Conservation (phyloP, 768 basidiomycete species). For the Candolleomyces aberdarensis region DNA sequence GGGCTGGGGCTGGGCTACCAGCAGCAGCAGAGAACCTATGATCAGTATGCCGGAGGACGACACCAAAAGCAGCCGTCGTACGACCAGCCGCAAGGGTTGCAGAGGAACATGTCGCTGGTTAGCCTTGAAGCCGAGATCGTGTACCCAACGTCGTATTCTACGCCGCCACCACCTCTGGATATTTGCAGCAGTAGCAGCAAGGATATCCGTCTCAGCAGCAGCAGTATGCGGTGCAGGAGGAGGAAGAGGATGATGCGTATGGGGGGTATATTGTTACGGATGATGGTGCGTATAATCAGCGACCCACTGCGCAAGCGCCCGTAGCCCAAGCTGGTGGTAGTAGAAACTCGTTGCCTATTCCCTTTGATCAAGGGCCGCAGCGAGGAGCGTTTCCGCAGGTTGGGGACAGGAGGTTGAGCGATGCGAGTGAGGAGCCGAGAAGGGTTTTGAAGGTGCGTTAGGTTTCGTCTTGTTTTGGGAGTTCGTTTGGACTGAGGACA, state of each 20-base stretch:
- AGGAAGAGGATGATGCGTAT: too few species aligned
- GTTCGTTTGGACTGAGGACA: too few species aligned
- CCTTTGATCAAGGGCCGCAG: slow-evolving; percentile 14
- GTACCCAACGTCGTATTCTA: not conserved
- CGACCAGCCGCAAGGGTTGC: slow-evolving; percentile 1
- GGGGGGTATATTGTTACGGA: too few species aligned
- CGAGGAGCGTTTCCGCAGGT: not conserved
- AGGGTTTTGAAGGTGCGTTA: slow-evolving; percentile 34
- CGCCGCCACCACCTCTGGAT: not conserved
- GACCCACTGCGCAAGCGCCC: not conserved
- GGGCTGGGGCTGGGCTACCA: too few species aligned
- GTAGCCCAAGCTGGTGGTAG: not conserved
- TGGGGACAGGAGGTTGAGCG: slow-evolving; percentile 7
- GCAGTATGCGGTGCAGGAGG: not conserved
- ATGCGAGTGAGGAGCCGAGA: slow-evolving; percentile 18
- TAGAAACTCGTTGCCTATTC: slow-evolving; percentile 12
- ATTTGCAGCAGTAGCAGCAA: not conserved
- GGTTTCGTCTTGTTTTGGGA: too few species aligned
- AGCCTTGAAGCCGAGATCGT: slow-evolving; percentile 5
- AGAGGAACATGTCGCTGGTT: not conserved
- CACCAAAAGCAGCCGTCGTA: too few species aligned
- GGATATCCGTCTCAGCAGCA: not conserved
- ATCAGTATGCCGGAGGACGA: too few species aligned
- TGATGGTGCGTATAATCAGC: slow-evolving; percentile 5
- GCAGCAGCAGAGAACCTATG: too few species aligned